Conservation (phyloP, 2,329 filamentous ascomycete species). For the Claviceps digitariae region DNA sequence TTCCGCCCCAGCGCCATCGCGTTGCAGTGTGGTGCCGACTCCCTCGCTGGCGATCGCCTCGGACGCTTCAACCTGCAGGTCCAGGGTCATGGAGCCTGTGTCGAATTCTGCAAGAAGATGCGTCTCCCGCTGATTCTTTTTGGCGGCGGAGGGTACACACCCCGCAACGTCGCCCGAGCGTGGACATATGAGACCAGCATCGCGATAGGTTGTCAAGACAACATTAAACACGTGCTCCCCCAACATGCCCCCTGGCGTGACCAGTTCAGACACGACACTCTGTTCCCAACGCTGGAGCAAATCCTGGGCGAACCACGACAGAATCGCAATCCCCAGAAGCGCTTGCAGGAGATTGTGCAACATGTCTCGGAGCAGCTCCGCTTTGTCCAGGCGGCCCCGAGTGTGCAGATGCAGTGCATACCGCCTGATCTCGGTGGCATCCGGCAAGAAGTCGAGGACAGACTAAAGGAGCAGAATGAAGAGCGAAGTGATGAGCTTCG, state of each 20-base stretch:
- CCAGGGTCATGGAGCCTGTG: constrained; percentile 82
- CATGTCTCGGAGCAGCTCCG: constrained; percentile 74
- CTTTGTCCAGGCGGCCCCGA: constrained; percentile 74
- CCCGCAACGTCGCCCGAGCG: constrained; percentile 86
- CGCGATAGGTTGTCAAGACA: constrained; percentile 60
- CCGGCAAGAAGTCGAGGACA: constrained; percentile 54
- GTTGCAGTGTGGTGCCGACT: constrained; percentile 91
- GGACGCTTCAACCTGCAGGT: constrained; percentile 97
- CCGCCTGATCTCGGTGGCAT: constrained; percentile 61
- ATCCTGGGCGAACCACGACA: constrained; percentile 52
- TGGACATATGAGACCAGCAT: constrained; percentile 97
- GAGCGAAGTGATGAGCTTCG: constrained; percentile 42
- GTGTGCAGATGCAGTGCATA: constrained; percentile 70
- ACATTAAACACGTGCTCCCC: constrained; percentile 61
- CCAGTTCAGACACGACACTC: constrained; percentile 75
- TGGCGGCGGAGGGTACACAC: constrained; percentile 91
- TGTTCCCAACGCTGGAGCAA: constrained; percentile 76
- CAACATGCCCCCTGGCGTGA: constrained; percentile 71
- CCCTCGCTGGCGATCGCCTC: constrained; percentile 80
- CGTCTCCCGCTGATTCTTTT: constrained; percentile 76
- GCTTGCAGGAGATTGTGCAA: constrained; percentile 61
- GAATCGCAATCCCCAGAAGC: constrained; percentile 69
- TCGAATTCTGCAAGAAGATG: constrained; percentile 74
- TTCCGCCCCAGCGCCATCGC: constrained; percentile 89
- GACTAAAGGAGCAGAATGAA: constrained; percentile 50